phyloP scores from a whole-genome alignment of 352 stramenopile species.

The Phytophthora pini region DNA sequence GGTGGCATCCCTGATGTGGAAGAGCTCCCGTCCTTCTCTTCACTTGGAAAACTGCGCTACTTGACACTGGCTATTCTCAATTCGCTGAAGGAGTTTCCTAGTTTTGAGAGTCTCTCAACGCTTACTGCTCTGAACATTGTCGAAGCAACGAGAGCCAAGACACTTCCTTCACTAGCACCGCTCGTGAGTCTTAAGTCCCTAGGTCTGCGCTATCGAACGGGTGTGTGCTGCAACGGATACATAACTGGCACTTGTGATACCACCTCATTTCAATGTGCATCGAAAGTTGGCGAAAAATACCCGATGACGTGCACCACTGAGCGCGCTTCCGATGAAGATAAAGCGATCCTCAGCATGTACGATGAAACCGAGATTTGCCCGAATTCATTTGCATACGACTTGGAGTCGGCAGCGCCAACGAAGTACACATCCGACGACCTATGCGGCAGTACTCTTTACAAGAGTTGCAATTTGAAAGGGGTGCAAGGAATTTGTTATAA shows the following conservation, averaged over 20 bases:
- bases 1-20: constrained; percentile 41
- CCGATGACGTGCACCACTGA: constrained; percentile 31
- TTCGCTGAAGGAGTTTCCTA: constrained; percentile 32
- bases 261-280: constrained; percentile 33
- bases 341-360: constrained; percentile 22
- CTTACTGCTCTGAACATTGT: constrained; percentile 35
- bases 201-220: constrained; percentile 30
- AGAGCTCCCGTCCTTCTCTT: constrained; percentile 40
- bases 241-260: constrained; percentile 27
- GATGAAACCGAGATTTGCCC: constrained; percentile 20
- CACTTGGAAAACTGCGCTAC: constrained; percentile 45
- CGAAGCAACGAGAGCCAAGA: constrained; percentile 27
- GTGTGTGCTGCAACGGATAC: constrained; percentile 48
- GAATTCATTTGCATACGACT: constrained; percentile 27
- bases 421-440: constrained; percentile 31
- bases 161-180: constrained; percentile 28
- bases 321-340: constrained; percentile 24
- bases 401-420: constrained; percentile 27
- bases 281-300: constrained; percentile 25
- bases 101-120: constrained; percentile 29
- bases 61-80: constrained; percentile 37
- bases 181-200: constrained; percentile 28
- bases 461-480: constrained; percentile 32
- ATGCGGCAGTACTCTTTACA: constrained; percentile 43
- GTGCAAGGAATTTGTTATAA: constrained; percentile 52